phyloP scores from a whole-genome alignment of 2,329 filamentous ascomycete species.

The Cryphonectria nitschkei region DNA sequence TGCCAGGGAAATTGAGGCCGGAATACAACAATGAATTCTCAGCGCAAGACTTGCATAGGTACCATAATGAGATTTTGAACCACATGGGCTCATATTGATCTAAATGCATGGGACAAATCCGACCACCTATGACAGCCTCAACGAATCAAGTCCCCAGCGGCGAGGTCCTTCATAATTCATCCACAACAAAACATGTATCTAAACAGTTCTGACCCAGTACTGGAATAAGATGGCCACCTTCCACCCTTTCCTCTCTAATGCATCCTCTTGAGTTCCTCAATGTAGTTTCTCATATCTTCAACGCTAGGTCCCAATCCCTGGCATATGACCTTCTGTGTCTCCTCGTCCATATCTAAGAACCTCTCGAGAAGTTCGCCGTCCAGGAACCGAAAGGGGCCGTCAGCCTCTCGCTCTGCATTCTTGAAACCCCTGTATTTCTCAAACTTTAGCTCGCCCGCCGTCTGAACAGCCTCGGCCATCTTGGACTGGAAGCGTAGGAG shows the following conservation, averaged over 20 bases:
- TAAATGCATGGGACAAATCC: neutral
- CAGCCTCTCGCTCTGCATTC: constrained; percentile 69
- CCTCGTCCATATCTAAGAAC: constrained; percentile 73
- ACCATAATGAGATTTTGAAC: neutral
- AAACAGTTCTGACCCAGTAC: neutral
- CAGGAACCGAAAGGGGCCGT: constrained; percentile 83
- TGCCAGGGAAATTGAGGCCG: neutral
- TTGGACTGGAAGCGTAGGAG: constrained; percentile 79
- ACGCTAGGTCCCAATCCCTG: constrained; percentile 63
- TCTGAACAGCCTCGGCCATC: constrained; percentile 68
- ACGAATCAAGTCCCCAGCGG: neutral
- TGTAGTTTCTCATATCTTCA: constrained; percentile 63
- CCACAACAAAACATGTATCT: neutral
- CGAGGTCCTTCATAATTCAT: neutral
- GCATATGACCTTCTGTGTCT: constrained; percentile 56
- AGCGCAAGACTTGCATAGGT: neutral
- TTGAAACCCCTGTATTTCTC: constrained; percentile 80
- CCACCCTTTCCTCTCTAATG: constrained; percentile 46
- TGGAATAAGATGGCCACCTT: neutral
- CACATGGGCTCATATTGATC: neutral
- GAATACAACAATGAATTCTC: neutral
- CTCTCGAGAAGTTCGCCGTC: constrained; percentile 90
- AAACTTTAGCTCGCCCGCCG: constrained; percentile 76
- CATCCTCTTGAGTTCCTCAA: constrained; percentile 66
- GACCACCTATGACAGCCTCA: neutral